Conservation (phyloP, 1,139 yeast species). For the Nakaseomyces delphensis region DNA sequence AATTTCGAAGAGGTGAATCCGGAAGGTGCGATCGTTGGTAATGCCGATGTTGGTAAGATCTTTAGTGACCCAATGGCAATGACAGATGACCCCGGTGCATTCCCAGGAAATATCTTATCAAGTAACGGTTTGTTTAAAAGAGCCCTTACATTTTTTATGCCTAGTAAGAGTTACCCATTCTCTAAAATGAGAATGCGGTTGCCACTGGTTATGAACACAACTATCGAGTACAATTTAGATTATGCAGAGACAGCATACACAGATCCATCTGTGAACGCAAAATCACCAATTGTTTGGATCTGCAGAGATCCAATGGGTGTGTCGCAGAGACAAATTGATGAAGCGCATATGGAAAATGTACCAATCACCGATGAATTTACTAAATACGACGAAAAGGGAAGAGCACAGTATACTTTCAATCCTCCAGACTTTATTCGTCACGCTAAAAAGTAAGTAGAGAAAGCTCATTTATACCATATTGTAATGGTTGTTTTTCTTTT, state of each 20-base stretch:
- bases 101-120: slow-evolving; percentile 19
- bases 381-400: slow-evolving; percentile 47
- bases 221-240: slow-evolving; percentile 31
- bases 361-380: slow-evolving; percentile 54
- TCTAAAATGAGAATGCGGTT: slow-evolving; percentile 28
- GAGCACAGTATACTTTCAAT: slow-evolving; percentile 45
- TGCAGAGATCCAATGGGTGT: slow-evolving; percentile 64
- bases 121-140: slow-evolving; percentile 17
- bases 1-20: slow-evolving; percentile 8
- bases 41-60: slow-evolving; percentile 24
- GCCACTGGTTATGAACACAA: slow-evolving; percentile 33
- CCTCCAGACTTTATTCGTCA: slow-evolving; percentile 43
- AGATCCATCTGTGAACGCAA: slow-evolving; percentile 54
- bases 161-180: slow-evolving; percentile 32
- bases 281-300: slow-evolving; percentile 62
- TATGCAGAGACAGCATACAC: slow-evolving; percentile 45
- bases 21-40: slow-evolving; percentile 15
- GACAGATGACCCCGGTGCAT: slow-evolving; percentile 15
- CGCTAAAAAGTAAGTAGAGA: slow-evolving; percentile 15
- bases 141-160: slow-evolving; percentile 32
- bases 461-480: too few species aligned
- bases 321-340: slow-evolving; percentile 49
- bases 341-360: slow-evolving; percentile 45
- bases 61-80: slow-evolving; percentile 22
- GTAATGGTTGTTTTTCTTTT: too few species aligned